phyloP scores from a whole-genome alignment of 192 early-diverging fungal species.

The Coemansia sp. region DNA sequence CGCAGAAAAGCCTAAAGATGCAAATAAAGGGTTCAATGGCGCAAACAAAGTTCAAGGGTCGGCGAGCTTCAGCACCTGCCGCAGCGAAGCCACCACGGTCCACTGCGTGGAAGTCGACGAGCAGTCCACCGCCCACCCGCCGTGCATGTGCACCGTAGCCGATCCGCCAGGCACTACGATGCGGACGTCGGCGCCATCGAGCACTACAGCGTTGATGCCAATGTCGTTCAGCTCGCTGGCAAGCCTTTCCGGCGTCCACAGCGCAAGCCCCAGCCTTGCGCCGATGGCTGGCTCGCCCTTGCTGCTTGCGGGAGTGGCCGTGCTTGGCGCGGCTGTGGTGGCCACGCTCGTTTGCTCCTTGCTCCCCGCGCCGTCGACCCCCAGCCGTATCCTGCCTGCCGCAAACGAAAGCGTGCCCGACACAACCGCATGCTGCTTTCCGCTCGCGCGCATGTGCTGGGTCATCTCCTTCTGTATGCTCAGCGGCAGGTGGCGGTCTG shows the following conservation, averaged over 20 bases:
- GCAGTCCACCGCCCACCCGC: slow-evolving; percentile 50
- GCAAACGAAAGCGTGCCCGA: slow-evolving; percentile 34
- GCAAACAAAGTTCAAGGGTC: not conserved
- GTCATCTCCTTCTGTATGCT: slow-evolving; percentile 49
- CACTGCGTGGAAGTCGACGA: slow-evolving; percentile 41
- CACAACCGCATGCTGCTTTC: slow-evolving; percentile 48
- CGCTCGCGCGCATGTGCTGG: slow-evolving; percentile 24
- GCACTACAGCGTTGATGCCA: slow-evolving; percentile 36
- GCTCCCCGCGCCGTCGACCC: slow-evolving; percentile 1
- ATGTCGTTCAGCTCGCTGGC: slow-evolving; percentile 42
- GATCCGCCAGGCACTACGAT: slow-evolving; percentile 44
- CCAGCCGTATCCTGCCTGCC: slow-evolving; percentile 45
- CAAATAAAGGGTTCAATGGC: too few relatives aligned
- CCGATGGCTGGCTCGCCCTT: not conserved
- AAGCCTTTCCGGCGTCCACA: slow-evolving; percentile 47
- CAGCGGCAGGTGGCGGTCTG: slow-evolving; percentile 51
- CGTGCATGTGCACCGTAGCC: slow-evolving; percentile 37
- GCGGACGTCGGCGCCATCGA: slow-evolving; percentile 3
- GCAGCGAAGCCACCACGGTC: slow-evolving; percentile 45
- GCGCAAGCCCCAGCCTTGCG: not conserved
- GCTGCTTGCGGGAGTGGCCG: not conserved
- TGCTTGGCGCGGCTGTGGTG: too few relatives aligned
- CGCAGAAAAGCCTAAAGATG: too few relatives aligned
- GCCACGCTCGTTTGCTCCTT: not conserved
- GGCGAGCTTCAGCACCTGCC: slow-evolving; percentile 26